Percentiles rank a stretch among this genome's conserved stretches.
Evolutionary conservation across 331 rosid species (phyloP).

Genomic region (Malus hybrid): DNA sequence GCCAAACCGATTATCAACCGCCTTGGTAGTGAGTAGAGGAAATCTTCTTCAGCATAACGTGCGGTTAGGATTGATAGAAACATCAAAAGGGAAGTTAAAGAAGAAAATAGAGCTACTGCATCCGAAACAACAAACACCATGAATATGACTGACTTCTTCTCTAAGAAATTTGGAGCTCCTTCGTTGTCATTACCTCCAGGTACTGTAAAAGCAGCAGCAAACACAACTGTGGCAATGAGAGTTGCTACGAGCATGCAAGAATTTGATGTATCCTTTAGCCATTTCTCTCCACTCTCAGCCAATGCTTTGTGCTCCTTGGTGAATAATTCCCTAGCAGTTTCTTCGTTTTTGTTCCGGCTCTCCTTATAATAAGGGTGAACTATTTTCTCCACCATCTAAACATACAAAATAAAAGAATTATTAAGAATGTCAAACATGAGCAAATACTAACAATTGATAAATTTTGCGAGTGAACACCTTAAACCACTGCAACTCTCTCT

Average conservation of each 20-base stretch:
- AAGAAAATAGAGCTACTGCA: slow-evolving; percentile 4
- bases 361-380: slow-evolving; percentile 43
- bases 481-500: slow-evolving; percentile 35
- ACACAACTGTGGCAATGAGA: slow-evolving; percentile 2
- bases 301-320: slow-evolving; percentile 33
- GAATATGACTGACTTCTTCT: not conserved
- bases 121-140: slow-evolving; percentile 3
- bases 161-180: not conserved
- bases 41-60: slow-evolving; percentile 8
- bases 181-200: slow-evolving; percentile 1
- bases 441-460: not conserved
- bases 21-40: not conserved
- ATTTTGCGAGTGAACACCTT: not conserved
- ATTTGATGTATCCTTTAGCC: slow-evolving; percentile 45
- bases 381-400: slow-evolving; percentile 36
- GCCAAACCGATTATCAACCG: not conserved
- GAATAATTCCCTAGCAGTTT: slow-evolving; percentile 49
- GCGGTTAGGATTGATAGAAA: slow-evolving; percentile 12
- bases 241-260: slow-evolving; percentile 11
- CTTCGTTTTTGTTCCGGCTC: slow-evolving; percentile 7
- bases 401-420: not conserved
- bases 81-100: slow-evolving; percentile 6
- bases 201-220: slow-evolving; percentile 15
- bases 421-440: not conserved
- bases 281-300: slow-evolving; percentile 37